Evolutionary conservation across 768 basidiomycete species (phyloP), one percentile per base, ranked within the genome.

Genomic region (Suillus sp.): DNA sequence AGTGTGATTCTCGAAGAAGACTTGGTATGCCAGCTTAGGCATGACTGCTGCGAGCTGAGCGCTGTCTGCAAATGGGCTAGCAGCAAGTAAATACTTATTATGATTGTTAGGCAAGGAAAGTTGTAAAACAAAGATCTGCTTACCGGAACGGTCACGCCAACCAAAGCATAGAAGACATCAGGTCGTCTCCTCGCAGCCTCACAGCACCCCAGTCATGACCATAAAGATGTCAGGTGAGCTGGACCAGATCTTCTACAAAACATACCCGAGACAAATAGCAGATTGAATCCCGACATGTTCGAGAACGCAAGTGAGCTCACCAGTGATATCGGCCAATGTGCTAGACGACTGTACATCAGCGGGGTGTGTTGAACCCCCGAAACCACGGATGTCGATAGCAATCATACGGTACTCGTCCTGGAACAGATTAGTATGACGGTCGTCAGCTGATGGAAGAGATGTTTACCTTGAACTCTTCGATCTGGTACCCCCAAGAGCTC

Each of bases 191-290:
- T 30, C 30, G 30, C 30, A 30, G 87, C 85, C 71, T 91, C 88
- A 67, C 79, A 1, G 88, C 78, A 43, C 91, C 91, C 91, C 91
- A 92, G 65, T 92, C 91, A 68, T 92, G 91, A 14, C 89, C 89
- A 38, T 18, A 54, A 30, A 10, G 20, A 32, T 34, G 64, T 22
- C 58, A 59, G 59, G 34, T 10, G 40, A 32, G 20, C 9, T n/a
- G 13, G 57, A 35, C 27, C 47, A 47, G 51, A 34, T 56, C 4
- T 10, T 4, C 10, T 50, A 4, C 4, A 14, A 40, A 42, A 18
- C 79, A 35, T 65, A 89, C 89, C 91, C 91, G 62, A 92, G 75
- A 67, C 87, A 91, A 38, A 86, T 77, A 0, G 82, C 84, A 16
- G 81, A 78, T 0, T 71, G 47, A 1, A 86, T 81, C 1, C 77